phyloP scores from a whole-genome alignment of 2,329 filamentous ascomycete genomes.

The Xylogone sp. region DNA sequence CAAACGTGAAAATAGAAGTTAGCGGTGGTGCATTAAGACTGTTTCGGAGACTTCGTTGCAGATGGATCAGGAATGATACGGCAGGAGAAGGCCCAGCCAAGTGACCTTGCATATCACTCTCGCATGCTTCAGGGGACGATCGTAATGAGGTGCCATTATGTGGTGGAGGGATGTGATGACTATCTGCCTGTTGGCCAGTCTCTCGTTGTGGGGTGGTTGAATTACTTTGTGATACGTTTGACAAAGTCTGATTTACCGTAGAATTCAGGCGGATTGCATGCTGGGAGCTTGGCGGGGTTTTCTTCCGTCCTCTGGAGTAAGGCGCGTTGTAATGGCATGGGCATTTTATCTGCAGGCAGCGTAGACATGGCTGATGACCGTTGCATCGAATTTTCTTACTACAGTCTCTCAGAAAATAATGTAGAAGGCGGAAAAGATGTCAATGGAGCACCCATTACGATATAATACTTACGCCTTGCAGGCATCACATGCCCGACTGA shows the following conservation, averaged over 20 bases:
- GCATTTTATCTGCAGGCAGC: slow-evolving; percentile 2
- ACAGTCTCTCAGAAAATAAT: background rate
- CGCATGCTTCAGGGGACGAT: background rate
- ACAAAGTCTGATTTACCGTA: background rate
- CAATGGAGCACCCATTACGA: background rate
- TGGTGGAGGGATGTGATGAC: background rate
- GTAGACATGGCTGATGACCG: slow-evolving; percentile 7
- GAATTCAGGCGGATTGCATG: background rate
- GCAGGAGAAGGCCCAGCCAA: slow-evolving; percentile 52
- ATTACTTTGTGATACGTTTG: background rate
- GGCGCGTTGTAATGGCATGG: slow-evolving; percentile 5
- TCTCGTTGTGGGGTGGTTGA: background rate
- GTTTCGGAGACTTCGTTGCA: slow-evolving; percentile 46
- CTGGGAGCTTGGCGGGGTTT: slow-evolving; percentile 3
- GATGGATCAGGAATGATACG: slow-evolving; percentile 50
- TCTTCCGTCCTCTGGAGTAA: background rate
- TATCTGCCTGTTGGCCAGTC: background rate
- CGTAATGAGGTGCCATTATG: background rate
- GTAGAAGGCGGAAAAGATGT: background rate
- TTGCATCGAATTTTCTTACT: slow-evolving; percentile 11
- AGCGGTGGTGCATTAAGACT: slow-evolving; percentile 5
- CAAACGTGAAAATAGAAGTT: slow-evolving; percentile 18
- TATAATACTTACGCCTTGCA: slow-evolving; percentile 10
- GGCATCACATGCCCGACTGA: slow-evolving; percentile 12
- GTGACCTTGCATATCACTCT: slow-evolving; percentile 38